Base-by-base conservation (phyloP, 2,329 filamentous ascomycete genomes). In the Verticillium longisporum region DNA sequence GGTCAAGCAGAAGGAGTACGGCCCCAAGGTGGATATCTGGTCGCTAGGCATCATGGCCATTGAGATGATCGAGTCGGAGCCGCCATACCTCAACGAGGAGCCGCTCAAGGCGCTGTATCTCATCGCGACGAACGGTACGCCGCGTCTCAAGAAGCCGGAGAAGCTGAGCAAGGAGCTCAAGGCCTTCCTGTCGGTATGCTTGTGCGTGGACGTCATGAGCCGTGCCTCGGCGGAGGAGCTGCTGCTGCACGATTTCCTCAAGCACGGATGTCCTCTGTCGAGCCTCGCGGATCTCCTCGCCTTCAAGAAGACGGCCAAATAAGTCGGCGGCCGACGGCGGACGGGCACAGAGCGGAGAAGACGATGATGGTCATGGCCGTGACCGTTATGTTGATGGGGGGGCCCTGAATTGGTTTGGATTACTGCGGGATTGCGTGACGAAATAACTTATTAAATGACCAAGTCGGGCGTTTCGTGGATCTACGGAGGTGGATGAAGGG, bases 41-140 rank as follows among this genome's bases (percentile, higher is more conserved):
- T 97, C 93, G 34, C 81, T 99, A 64, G 95, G 95, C 71, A 99
- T 99, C 78, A 99, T 98, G 95, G 94, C 95, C 31, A 98, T 99
- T 71, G 95, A 99, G 77, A 97, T 99, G 95, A 98, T 98, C 71
- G 95, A 99, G 74, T 96, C 92, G 18, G 95, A 99, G 75, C 95
- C 95, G 6, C 95, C 95, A 0, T 99, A 99, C 74, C 85, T 98
- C 41, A 98, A 98, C 77, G 95, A 98, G 77, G 94, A 98, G 76
- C 95, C 95, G 0, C 85, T 99, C 61, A 98, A 98, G 82, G 95
- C 95, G 7, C 84, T 99, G 56, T 99, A 97, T 74, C 85, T 99
- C 64, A 99, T 99, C 73, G 95, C 95, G 56, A 99, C 95, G 61
- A 98, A 98, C 78, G 95, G 95, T 67, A 98, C 95, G 3, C 95